Conservation (phyloP, 208 protist genomes). For the Leishmania major region DNA sequence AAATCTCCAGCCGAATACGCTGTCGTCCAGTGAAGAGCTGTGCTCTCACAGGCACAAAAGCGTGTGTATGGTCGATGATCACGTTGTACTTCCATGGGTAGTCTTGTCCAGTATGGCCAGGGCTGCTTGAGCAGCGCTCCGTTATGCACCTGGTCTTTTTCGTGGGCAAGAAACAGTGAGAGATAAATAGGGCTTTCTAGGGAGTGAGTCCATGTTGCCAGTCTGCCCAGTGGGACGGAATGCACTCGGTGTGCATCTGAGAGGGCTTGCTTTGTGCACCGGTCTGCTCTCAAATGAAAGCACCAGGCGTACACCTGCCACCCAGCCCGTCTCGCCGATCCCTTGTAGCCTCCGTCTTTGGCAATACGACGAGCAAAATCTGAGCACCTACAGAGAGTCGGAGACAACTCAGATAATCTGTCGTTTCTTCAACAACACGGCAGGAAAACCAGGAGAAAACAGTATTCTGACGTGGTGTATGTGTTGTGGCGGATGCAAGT, state of each 20-base stretch:
- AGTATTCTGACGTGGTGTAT: neutral
- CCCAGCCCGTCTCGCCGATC: neutral
- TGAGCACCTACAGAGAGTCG: neutral
- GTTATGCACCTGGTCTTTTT: neutral
- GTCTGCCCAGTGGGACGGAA: neutral
- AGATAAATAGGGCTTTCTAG: neutral
- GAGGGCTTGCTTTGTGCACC: no score
- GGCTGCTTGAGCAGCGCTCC: neutral
- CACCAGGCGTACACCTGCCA: neutral
- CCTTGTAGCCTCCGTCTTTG: neutral
- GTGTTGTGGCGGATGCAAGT: neutral
- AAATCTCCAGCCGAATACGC: no score
- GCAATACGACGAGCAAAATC: neutral
- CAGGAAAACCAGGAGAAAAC: no score
- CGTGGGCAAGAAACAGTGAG: neutral
- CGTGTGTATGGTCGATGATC: neutral
- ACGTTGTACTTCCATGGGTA: neutral
- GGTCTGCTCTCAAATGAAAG: neutral
- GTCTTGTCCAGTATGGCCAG: neutral
- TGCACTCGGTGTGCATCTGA: neutral
- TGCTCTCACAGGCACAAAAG: neutral
- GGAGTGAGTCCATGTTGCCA: neutral
- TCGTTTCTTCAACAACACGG: neutral
- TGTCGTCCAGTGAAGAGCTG: neutral
- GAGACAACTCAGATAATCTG: neutral